Evolutionary conservation across 148 eudicot species (phyloP).

Genomic region (Nyssa sinensis): DNA sequence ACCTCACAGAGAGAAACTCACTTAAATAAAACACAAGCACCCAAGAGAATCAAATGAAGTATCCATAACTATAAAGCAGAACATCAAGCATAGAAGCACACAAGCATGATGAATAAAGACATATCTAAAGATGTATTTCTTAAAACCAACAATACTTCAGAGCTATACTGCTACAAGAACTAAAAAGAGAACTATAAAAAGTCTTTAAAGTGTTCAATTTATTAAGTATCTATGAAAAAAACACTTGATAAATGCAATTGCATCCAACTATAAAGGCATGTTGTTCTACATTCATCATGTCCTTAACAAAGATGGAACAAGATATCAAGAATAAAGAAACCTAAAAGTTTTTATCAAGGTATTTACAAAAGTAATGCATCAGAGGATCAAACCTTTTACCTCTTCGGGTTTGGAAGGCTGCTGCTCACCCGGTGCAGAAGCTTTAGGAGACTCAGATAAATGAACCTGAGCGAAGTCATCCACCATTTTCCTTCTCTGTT

Average conservation of each 20-base stretch:
- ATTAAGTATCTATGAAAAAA: not conserved
- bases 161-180: no score
- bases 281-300: slow-evolving; percentile 1
- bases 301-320: not conserved
- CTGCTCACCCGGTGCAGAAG: slow-evolving; percentile 40
- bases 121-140: no score
- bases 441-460: slow-evolving; percentile 71
- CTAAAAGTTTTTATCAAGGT: slow-evolving; percentile 11
- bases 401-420: slow-evolving; percentile 58
- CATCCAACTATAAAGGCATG: slow-evolving; percentile 12
- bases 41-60: not conserved
- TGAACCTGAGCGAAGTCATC: slow-evolving; percentile 75
- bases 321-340: slow-evolving; percentile 6
- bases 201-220: no score
- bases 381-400: slow-evolving; percentile 65
- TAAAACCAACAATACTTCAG: no score
- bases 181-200: not conserved
- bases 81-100: not conserved
- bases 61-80: not conserved
- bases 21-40: no score
- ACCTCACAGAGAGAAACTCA: no score
- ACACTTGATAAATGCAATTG: not conserved
- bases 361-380: slow-evolving; percentile 22
- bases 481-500: slow-evolving; percentile 69
- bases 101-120: no score